Evolutionary conservation across 768 basidiomycete genomes (phyloP), one percentile per base, ranked within the genome.

Genomic region (Candolleomyces efflorescens): DNA sequence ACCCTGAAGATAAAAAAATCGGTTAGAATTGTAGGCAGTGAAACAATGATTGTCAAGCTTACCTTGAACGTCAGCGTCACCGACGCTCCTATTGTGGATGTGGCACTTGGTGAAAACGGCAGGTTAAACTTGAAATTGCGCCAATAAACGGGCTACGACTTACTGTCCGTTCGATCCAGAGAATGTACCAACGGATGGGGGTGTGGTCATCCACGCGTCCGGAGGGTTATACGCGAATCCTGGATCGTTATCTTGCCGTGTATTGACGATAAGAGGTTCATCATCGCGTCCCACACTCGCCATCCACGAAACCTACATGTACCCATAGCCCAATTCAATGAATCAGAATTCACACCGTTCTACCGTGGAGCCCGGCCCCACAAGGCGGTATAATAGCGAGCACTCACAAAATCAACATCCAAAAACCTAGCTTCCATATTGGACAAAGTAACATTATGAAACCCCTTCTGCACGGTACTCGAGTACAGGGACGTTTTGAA

Each of bases 381-480:
- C n/a, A n/a, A n/a, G n/a, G n/a, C n/a, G n/a, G n/a, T n/a, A 32
- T 4, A 27, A 32, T 12, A 12, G 15, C 36, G 6, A 17, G 41
- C 12, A 65, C 67, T 41, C 49, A 75, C 76, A 63, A 73, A 75
- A 53, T 79, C 78, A 10, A 79, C 67, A 38, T 76, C 78, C 37
- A 77, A 60, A 50, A 66, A 72, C 7, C 54, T 59, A 1, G 51
- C 56, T 0, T 62, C 60, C n/a, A 58, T 46, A 44, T 71, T 69
- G 6, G 58, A 58, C 23, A 71, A 20, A 17, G 57, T 62, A n/a
- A 68, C 57, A 10, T 52, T 55, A 48, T 69, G 67, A 17, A 53
- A 37, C 12, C 57, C 66, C 56, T 52, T 45, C 11, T 13, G 12
- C 18, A 43, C 41, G 1, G 43, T 24, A 12, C 9, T 57, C 22